A percentile compares a stretch with the other conserved stretches of the same genome.
Evolutionary conservation across 2,329 filamentous ascomycete species (phyloP).

Genomic region (Tolypocladium nubicola): DNA sequence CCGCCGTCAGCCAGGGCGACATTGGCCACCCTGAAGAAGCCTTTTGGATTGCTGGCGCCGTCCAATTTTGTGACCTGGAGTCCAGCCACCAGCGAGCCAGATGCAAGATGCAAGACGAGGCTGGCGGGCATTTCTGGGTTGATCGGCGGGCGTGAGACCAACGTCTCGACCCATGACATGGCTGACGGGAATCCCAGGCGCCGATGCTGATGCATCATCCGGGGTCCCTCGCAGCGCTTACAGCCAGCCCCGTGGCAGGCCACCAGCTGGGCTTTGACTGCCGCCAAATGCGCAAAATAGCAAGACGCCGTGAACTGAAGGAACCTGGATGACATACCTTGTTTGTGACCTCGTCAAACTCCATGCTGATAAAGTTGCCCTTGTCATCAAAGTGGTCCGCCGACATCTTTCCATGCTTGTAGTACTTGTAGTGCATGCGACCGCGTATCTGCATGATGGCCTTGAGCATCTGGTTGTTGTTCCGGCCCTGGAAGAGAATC

Average conservation of each 20-base stretch:
- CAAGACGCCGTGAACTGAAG: background rate
- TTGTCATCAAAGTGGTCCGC: conserved; percentile 74
- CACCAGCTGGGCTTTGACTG: background rate
- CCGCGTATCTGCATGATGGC: conserved; percentile 94
- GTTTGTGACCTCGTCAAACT: conserved; percentile 78
- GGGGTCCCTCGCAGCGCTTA: background rate
- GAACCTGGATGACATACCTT: conserved; percentile 44
- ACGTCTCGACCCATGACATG: background rate
- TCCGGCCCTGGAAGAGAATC: conserved; percentile 87
- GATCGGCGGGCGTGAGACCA: background rate
- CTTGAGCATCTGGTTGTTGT: conserved; percentile 97
- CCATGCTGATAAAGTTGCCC: conserved; percentile 73
- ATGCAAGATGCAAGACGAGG: background rate
- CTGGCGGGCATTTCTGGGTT: background rate
- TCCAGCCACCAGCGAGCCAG: background rate
- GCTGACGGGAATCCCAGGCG: background rate
- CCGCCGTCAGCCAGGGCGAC: background rate
- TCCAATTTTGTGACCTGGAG: background rate
- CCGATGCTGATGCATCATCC: background rate
- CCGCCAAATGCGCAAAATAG: background rate
- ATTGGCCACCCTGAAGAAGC: background rate
- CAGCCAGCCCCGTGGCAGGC: background rate
- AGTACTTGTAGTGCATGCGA: conserved; percentile 79
- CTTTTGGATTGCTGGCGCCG: background rate
- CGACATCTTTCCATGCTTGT: conserved; percentile 70